phyloP scores from a whole-genome alignment of 768 basidiomycete genomes.

The Wakefieldia striispora region DNA sequence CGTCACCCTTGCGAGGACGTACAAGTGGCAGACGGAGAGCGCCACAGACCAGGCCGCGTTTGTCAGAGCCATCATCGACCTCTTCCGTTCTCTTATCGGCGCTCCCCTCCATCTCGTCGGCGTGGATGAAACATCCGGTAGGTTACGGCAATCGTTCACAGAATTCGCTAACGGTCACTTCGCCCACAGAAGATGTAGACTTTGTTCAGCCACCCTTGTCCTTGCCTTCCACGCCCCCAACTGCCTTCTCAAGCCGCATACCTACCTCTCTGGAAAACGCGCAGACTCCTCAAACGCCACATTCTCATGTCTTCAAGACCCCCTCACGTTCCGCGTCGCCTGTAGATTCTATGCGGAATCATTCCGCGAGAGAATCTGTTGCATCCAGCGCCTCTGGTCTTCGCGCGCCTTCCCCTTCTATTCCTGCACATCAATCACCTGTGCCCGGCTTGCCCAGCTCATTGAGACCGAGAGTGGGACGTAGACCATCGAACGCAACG shows the following conservation, averaged over 20 bases:
- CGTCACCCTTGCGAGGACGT: conserved; percentile 84
- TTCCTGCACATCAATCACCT: conserved; percentile 18
- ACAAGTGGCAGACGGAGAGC: conserved; percentile 86
- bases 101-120: conserved; percentile 59
- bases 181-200: conserved; percentile 14
- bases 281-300: conserved; percentile 22
- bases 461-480: conserved; percentile 34
- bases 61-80: conserved; percentile 59
- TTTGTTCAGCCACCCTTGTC: not conserved
- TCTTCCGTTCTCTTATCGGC: conserved; percentile 51
- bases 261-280: conserved; percentile 17
- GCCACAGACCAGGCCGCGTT: conserved; percentile 71
- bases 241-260: conserved; percentile 5
- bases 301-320: conserved; percentile 24
- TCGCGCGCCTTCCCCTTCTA: conserved; percentile 25
- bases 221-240: not conserved
- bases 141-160: conserved; percentile 5
- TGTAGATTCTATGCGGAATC: conserved; percentile 25
- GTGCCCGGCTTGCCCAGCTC: conserved; percentile 27
- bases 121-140: conserved; percentile 43
- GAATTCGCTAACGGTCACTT: conserved; percentile 6
- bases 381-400: conserved; percentile 11
- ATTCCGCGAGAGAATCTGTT: conserved; percentile 25
- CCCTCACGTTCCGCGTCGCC: conserved; percentile 44
- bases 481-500: conserved; percentile 47